Conservation (phyloP, 1,284 basidiomycete genomes). For the Polyporus tsugae region DNA sequence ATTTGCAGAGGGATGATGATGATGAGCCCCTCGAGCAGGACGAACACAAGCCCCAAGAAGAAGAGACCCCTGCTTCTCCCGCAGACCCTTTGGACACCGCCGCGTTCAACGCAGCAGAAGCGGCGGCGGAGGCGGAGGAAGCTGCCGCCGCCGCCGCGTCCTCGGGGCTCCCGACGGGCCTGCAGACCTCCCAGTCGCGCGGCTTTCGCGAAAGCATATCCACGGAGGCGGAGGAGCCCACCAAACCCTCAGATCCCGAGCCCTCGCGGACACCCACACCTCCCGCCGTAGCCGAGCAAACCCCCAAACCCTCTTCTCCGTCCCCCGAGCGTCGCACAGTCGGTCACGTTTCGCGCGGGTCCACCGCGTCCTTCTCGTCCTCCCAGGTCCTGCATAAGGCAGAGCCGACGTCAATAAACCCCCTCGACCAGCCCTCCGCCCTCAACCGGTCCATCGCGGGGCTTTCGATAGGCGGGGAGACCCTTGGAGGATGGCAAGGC, state of each 20-base stretch:
- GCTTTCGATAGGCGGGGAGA: constrained; percentile 70
- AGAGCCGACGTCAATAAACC: constrained; percentile 53
- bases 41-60: constrained; percentile 5
- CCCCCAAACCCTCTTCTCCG: constrained; percentile 32
- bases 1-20: not conserved
- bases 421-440: constrained; percentile 55
- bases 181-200: constrained; percentile 25
- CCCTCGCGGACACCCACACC: constrained; percentile 38
- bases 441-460: constrained; percentile 62
- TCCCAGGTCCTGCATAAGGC: constrained; percentile 28
- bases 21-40: constrained; percentile 5
- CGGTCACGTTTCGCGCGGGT: constrained; percentile 33
- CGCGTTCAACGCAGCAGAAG: constrained; percentile 32
- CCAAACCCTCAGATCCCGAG: constrained; percentile 37
- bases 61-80: not conserved
- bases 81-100: constrained; percentile 29
- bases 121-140: constrained; percentile 33
- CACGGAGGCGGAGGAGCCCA: constrained; percentile 33
- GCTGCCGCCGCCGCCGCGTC: constrained; percentile 27
- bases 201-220: constrained; percentile 45
- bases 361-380: constrained; percentile 34
- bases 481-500: constrained; percentile 50
- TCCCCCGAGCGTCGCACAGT: constrained; percentile 26
- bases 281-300: constrained; percentile 19
- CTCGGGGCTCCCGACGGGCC: constrained; percentile 16